Evolutionary conservation across 805 yeast species (phyloP).

Genomic region (Schwanniomyces sp.): DNA sequence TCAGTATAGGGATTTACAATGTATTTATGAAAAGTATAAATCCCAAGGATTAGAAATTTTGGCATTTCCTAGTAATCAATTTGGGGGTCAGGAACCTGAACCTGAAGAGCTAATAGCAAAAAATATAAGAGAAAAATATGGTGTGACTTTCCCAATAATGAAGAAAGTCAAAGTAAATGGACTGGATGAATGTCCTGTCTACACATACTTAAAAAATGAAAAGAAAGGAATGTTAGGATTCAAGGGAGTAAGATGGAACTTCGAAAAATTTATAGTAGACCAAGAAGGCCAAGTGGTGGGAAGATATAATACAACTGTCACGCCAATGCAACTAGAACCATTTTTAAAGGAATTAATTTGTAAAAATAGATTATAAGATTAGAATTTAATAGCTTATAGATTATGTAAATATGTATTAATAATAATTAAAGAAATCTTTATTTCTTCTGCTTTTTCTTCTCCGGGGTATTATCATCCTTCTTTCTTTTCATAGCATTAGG

Average conservation of each 20-base stretch:
- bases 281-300: slow-evolving; percentile 55
- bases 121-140: slow-evolving; percentile 19
- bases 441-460: slow-evolving; percentile 9
- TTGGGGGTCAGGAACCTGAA: slow-evolving; percentile 78
- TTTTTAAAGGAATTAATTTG: slow-evolving; percentile 8
- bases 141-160: slow-evolving; percentile 39
- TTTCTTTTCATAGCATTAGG: slow-evolving; percentile 14
- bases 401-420: neutral
- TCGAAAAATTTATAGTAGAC: slow-evolving; percentile 69
- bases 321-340: slow-evolving; percentile 59
- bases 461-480: slow-evolving; percentile 9
- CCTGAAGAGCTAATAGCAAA: slow-evolving; percentile 36
- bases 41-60: slow-evolving; percentile 64
- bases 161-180: slow-evolving; percentile 40
- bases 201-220: slow-evolving; percentile 24
- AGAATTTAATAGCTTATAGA: neutral
- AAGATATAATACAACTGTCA: slow-evolving; percentile 66
- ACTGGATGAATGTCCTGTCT: slow-evolving; percentile 25
- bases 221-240: slow-evolving; percentile 34
- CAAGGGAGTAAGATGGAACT: slow-evolving; percentile 67
- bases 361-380: neutral
- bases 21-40: slow-evolving; percentile 61
- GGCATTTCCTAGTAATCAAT: slow-evolving; percentile 93
- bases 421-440: neutral
- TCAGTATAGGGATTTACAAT: slow-evolving; percentile 73